Base-by-base conservation (phyloP, 2,329 filamentous ascomycete genomes). In the Colletotrichum camelliae region DNA sequence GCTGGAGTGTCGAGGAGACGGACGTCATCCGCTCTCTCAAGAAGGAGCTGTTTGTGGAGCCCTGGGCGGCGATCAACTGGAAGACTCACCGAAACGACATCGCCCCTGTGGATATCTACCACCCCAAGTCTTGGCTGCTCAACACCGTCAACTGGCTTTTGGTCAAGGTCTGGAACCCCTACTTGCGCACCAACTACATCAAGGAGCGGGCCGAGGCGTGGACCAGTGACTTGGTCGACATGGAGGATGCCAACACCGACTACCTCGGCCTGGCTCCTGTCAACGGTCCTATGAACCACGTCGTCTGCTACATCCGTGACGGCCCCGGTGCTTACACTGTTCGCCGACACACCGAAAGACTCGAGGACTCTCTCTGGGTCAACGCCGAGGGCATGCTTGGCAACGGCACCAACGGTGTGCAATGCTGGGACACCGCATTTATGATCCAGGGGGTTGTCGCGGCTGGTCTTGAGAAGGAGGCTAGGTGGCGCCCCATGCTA, bases 391-490 rank as follows among this genome's bases (percentile, higher is more conserved):
- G 97, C 7, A 95, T 99, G 95, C 89, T 98, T 64, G 94, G 94
- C 85, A 98, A 98, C 80, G 97, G 97, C 48, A 99, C 97, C 10
- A 98, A 99, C 79, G 97, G 97, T n/a, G 96, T 98, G 2, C 97
- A 99, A 84, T 94, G 93, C 78, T 99, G 97, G 97, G 97, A 99
- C 82, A 99, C 97, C 0, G 91, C 96, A 1, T 98, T 98, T 82
- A 87, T 94, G 21, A 95, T 98, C 39, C 96, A 98, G 83, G 93
- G 95, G 1, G 91, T 95, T 7, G 91, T 95, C 68, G 94, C 95
- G 65, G 93, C 95, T 8, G 95, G 94, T 0, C 90, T 98, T 31
- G 93, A 94, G n/a, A 87, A 93, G 35, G 92, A 97, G 64, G 88
- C 92, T 15, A 92, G 93, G 80, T 98, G 95, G 92, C 91, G 90